These are phyloP conservation scores for Wallemia ichthyophaga DNA, from an alignment of 1,284 basidiomycete species.

Conservation along the genomic window DNA sequence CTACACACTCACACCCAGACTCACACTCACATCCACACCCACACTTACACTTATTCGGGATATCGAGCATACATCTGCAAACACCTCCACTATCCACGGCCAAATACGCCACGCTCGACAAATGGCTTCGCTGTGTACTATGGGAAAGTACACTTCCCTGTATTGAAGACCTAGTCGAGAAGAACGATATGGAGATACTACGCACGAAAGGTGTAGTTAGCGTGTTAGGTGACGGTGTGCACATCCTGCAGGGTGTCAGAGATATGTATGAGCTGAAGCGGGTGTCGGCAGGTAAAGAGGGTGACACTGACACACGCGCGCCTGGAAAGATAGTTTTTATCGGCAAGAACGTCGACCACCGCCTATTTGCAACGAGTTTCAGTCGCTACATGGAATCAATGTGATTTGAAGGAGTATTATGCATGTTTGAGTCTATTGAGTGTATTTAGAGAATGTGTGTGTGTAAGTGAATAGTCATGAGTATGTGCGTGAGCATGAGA, in stretches of 20 bases:
- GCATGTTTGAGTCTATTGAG: too few species aligned
- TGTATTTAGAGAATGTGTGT: too few species aligned
- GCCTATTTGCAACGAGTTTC: neutral
- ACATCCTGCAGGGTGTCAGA: constrained; percentile 56
- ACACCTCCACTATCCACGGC: constrained; percentile 25
- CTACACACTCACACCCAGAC: constrained; percentile 1
- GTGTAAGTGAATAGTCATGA: too few species aligned
- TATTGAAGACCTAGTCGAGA: neutral
- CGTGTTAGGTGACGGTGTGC: constrained; percentile 24
- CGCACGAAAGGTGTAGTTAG: constrained; percentile 52
- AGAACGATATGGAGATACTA: constrained; percentile 23
- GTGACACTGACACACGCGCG: neutral
- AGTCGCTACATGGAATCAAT: neutral
- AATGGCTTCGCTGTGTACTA: constrained; percentile 42
- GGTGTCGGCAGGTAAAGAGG: constrained; percentile 1
- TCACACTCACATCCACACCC: constrained; percentile 1
- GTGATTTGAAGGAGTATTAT: too few species aligned
- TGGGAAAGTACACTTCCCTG: constrained; percentile 28
- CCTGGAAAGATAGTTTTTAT: neutral
- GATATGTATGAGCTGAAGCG: constrained; percentile 47
- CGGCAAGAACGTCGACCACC: neutral
- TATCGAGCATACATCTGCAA: constrained; percentile 35
- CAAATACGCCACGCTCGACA: constrained; percentile 23
- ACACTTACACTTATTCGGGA: constrained; percentile 31
- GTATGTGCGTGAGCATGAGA: too few species aligned